Evolutionary conservation across 805 yeast genomes (phyloP), one percentile per base, ranked within the genome.

Genomic region (Candida qinlingensis): DNA sequence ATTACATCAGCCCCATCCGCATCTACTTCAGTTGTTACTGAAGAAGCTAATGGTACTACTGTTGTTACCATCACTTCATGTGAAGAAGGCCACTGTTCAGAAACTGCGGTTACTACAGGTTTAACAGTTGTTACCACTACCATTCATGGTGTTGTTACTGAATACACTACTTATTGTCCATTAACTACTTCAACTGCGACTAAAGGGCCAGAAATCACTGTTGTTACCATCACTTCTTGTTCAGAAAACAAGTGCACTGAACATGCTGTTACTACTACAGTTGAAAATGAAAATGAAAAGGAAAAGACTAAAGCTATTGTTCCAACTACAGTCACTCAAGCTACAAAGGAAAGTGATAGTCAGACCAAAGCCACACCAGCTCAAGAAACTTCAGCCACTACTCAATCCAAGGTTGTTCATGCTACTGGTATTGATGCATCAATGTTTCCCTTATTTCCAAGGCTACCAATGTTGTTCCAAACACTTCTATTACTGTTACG

Each of bases 91-190:
- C 36, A 29, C 6, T 39, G 39, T 19, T n/a, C 35, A 7, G 44
- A 35, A 25, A 33, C 12, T 25, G 33, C 39, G 12, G 43, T 34
- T 26, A 44, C 39, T 27, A 39, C 47, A 7, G 40, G 39, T 36
- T 10, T 30, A 4, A 37, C 46, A 10, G 35, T 30, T 19, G 27
- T 43, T 6, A 29, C 46, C 5, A 38, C 46, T 19, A 44, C 41
- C 13, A 19, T 13, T 11, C 13, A 27, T 5, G 41, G 41, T 11
- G 11, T 12, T 36, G 41, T 36, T 11, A 41, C 40, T 6, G 40
- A 29, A n/a, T 26, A 46, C 43, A 33, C 35, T 29, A 45, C 47
- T 13, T 33, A 39, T 37, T 44, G 42, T 39, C 39, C 46, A 37
- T 31, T 44, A 10, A 34, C 29, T 19, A 19, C 19, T 19, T 19